Evolutionary conservation across 331 rosid species (phyloP).

Genomic region (Quercus lobata): DNA sequence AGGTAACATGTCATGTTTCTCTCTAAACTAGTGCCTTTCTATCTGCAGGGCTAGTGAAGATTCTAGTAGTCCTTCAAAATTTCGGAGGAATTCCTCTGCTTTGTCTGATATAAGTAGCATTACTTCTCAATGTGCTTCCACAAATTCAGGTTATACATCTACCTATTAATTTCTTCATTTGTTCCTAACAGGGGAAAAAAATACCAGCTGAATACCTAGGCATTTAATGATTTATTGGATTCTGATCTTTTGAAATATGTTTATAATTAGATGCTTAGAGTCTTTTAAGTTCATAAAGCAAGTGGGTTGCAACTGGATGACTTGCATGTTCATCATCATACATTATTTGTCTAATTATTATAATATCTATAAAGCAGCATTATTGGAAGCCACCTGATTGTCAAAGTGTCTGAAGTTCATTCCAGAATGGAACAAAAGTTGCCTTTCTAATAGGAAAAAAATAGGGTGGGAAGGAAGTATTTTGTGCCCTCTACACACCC

Average conservation of each 20-base stretch:
- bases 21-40: not conserved
- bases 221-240: not conserved
- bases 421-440: not conserved
- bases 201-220: not conserved
- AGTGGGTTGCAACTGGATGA: not conserved
- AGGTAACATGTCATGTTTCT: not conserved
- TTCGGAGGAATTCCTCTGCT: slow-evolving; percentile 58
- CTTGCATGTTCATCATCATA: not conserved
- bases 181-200: not conserved
- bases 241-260: not conserved
- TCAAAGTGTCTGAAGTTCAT: not conserved
- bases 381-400: not conserved
- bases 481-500: not conserved
- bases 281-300: not conserved
- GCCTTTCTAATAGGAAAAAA: not conserved
- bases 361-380: not conserved
- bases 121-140: slow-evolving; percentile 37
- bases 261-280: not conserved
- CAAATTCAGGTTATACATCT: slow-evolving; percentile 50
- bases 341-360: not conserved
- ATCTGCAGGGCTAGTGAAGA: slow-evolving; percentile 31
- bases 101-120: slow-evolving; percentile 61
- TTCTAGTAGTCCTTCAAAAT: slow-evolving; percentile 33
- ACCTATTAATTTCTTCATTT: not conserved
- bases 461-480: not conserved